Base-by-base conservation (phyloP, 768 basidiomycete genomes). In the Exidia glandulosa region DNA sequence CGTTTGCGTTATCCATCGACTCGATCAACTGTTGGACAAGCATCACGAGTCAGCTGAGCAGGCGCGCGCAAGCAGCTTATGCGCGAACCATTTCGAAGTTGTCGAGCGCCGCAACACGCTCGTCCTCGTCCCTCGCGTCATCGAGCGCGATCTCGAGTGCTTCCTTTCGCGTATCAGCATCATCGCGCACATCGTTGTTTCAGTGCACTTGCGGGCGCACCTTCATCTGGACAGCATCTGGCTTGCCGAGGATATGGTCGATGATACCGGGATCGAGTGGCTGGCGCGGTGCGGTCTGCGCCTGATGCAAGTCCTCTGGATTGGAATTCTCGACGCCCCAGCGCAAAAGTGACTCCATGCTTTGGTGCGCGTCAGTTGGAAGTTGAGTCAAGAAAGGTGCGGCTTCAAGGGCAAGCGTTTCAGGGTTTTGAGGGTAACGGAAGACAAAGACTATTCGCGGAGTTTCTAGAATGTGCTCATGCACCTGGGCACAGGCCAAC, bases 1-100 rank as follows among this genome's bases (percentile, higher is more conserved):
- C 81, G 68, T 92, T 94, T 0, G 93, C 92, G 69, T 95, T 95
- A 66, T 95, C 93, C 58, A 95, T 90, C 41, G 81, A 81, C 70
- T 95, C 90, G 59, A 94, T 78, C 31, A 94, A 76, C 92, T 94
- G 64, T 30, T 55, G 34, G 47, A 29, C 56, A 32, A 56, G 32
- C 45, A 19, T 32, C 12, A 52, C 37, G 14, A 27, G 16, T 45
- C 50, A 23, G 23, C 32, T 37, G 30, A 60, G 30, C 16, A 30
- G 2, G 12, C 50, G 50, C 33, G 56, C 37, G n/a, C 23, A 61
- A 14, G 32, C 41, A 14, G 13, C 3, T 37, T 10, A 13, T 30
- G 6, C 10, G 69, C 81, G 57, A 57, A 88, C 91, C 90, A 94
- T 87, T 73, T 95, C 93, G 32, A 94, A 72, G 66, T 94, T 79